A percentile compares a stretch with the other conserved stretches of the same genome.
These are phyloP conservation scores for Echeveria elegans DNA, from an alignment of 164 flowering plant species.

Conservation along the genomic window DNA sequence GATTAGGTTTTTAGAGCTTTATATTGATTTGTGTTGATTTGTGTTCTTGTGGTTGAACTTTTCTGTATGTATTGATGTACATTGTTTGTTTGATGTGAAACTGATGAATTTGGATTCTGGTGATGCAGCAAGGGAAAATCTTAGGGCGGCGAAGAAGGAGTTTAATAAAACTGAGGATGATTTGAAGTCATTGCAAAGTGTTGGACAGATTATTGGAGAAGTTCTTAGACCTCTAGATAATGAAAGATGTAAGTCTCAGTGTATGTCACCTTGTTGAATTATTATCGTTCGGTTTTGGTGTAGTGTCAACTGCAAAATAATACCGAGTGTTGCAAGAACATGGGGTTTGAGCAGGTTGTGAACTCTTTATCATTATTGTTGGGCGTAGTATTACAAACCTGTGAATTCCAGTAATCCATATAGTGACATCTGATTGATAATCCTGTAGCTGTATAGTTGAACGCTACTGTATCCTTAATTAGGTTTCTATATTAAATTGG, in stretches of 20 bases:
- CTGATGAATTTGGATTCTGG: neutral
- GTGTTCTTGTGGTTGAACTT: no score
- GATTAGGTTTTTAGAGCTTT: no score
- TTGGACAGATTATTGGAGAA: slow-evolving; percentile 93
- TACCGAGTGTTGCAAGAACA: neutral
- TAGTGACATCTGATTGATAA: neutral
- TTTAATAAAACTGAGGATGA: slow-evolving; percentile 87
- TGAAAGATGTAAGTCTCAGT: slow-evolving; percentile 59
- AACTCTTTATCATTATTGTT: neutral
- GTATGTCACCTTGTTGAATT: neutral
- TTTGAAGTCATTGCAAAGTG: slow-evolving; percentile 90
- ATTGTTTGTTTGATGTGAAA: neutral
- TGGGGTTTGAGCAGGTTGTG: neutral
- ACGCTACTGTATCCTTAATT: neutral
- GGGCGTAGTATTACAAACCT: neutral
- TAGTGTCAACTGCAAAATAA: neutral
- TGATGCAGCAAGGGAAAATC: slow-evolving; percentile 61
- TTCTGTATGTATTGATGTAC: no score
- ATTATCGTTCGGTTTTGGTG: neutral
- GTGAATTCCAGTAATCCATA: neutral
- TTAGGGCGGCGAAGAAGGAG: slow-evolving; percentile 64
- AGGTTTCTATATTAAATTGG: neutral
- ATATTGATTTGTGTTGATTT: no score
- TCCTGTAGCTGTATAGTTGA: neutral
- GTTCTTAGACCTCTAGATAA: slow-evolving; percentile 90